phyloP scores from a whole-genome alignment of 2,329 filamentous ascomycete genomes.

The Fusarium compactum region DNA sequence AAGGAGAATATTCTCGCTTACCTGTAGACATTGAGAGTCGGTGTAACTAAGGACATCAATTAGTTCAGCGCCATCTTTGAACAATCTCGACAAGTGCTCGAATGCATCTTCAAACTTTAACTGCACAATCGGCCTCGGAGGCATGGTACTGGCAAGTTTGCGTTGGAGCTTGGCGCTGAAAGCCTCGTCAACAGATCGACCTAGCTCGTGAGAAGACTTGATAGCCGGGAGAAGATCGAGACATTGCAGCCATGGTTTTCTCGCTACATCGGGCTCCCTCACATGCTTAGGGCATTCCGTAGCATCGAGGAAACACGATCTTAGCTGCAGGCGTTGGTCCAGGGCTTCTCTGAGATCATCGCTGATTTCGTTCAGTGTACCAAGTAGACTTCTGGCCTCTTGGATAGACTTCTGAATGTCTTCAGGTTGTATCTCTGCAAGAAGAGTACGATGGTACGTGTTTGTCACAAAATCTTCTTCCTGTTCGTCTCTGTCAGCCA shows the following conservation, averaged over 20 bases:
- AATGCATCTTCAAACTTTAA: conserved; percentile 79
- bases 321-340: conserved; percentile 72
- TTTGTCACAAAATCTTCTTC: conserved; percentile 98
- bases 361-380: conserved; percentile 55
- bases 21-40: conserved; percentile 77
- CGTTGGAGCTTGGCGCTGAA: conserved; percentile 93
- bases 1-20: conserved; percentile 53
- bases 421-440: conserved; percentile 71
- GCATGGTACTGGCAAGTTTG: conserved; percentile 92
- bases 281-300: conserved; percentile 62
- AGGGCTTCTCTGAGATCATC: conserved; percentile 67
- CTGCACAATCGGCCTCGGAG: conserved; percentile 88
- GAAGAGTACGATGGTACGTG: conserved; percentile 83
- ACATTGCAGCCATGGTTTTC: conserved; percentile 65
- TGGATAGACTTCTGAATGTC: conserved; percentile 68
- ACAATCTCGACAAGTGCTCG: conserved; percentile 75
- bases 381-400: conserved; percentile 66
- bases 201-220: conserved; percentile 70
- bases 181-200: conserved; percentile 75
- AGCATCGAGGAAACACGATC: conserved; percentile 71
- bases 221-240: conserved; percentile 66
- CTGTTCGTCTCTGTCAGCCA: conserved; percentile 55
- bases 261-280: conserved; percentile 59
- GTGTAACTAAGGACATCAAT: conserved; percentile 75
- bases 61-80: conserved; percentile 77